phyloP scores from a whole-genome alignment of 1,284 basidiomycete species.

The Ceratobasidium sp. region DNA sequence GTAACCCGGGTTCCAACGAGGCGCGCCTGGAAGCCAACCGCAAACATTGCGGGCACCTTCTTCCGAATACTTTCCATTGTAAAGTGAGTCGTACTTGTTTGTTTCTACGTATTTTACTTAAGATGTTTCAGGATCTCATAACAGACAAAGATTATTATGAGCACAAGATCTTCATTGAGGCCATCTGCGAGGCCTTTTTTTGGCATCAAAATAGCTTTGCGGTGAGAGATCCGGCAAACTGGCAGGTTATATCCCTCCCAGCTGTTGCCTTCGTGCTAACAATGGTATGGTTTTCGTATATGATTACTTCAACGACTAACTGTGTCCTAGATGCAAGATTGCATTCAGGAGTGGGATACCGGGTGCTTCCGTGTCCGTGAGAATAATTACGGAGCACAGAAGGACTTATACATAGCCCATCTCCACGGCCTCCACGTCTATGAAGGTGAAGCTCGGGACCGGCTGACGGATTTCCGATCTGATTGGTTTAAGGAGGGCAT shows the following conservation, averaged over 20 bases:
- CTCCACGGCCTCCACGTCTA: background rate
- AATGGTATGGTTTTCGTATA: background rate
- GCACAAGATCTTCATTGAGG: background rate
- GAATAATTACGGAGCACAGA: background rate
- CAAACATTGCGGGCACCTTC: background rate
- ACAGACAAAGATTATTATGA: background rate
- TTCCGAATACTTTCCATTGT: conserved; percentile 15
- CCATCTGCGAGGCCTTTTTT: background rate
- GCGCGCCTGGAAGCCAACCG: background rate
- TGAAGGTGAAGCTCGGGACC: too few species aligned
- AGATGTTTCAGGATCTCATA: background rate
- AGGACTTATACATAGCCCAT: background rate
- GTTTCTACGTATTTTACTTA: background rate
- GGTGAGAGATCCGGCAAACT: background rate
- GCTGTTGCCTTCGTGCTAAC: background rate
- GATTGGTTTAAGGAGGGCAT: too few species aligned
- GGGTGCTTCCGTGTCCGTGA: background rate
- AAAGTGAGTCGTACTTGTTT: background rate
- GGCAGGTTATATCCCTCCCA: background rate
- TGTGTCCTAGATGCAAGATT: background rate
- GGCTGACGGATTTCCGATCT: too few species aligned
- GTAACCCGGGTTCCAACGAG: background rate
- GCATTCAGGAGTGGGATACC: conserved; percentile 6
- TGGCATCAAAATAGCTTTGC: background rate
- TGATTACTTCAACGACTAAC: background rate